A percentile compares a stretch with the other conserved stretches of the same genome.
Conservation (phyloP, 2,329 filamentous ascomycete species). For the Trichoderma atrobrunneum region DNA sequence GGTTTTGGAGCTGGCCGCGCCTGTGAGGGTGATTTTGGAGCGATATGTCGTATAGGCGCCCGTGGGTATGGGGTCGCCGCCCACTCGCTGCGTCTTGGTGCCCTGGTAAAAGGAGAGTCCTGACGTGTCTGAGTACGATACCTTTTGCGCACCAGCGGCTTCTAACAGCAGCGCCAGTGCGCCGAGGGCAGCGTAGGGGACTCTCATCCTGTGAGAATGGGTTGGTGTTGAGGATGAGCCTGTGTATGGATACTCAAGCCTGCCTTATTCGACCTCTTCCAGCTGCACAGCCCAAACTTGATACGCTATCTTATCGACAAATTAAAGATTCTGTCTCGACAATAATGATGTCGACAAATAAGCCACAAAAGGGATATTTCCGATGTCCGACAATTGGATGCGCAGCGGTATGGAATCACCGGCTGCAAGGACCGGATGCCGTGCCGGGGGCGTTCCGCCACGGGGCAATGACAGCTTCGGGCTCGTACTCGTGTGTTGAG, state of each 20-base stretch:
- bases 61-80: conserved; percentile 39
- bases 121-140: conserved; percentile 33
- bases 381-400: not conserved
- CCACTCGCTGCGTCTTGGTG: conserved; percentile 38
- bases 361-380: not conserved
- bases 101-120: conserved; percentile 38
- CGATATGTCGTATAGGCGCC: conserved; percentile 45
- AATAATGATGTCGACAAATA: not conserved
- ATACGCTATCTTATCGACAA: not conserved
- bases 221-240: not conserved
- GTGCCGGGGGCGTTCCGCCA: conserved; percentile 9
- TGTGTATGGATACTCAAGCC: not conserved
- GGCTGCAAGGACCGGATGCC: not conserved
- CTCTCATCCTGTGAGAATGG: not conserved
- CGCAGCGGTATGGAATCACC: not conserved
- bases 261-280: not conserved
- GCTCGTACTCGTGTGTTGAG: not conserved
- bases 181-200: conserved; percentile 22
- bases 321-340: not conserved
- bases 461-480: not conserved
- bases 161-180: conserved; percentile 26
- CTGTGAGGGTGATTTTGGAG: conserved; percentile 42
- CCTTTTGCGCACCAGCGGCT: conserved; percentile 27
- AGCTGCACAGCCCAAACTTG: not conserved
- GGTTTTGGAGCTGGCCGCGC: conserved; percentile 18